Percentiles rank a stretch among this genome's conserved stretches.
phyloP scores from a whole-genome alignment of 352 stramenopile species.

The Globisporangium acanthophoron region DNA sequence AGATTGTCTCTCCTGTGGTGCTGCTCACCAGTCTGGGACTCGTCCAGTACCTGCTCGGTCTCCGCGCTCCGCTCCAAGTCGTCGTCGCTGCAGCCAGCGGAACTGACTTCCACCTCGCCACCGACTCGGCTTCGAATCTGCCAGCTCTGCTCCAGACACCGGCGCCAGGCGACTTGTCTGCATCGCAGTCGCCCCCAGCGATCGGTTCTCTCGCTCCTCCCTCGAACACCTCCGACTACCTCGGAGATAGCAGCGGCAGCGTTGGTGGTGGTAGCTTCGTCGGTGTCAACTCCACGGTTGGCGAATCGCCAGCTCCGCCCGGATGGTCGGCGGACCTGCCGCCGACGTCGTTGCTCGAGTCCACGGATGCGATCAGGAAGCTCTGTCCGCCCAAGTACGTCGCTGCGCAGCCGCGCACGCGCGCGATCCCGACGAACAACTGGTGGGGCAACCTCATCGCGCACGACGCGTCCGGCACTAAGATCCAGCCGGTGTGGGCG shows the following conservation, averaged over 20 bases:
- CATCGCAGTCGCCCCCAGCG: not conserved
- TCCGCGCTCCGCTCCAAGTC: not conserved
- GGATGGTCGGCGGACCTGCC: conserved; percentile 12
- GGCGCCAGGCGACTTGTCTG: not conserved
- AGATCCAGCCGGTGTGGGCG: conserved; percentile 48
- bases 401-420: conserved; percentile 21
- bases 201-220: not conserved
- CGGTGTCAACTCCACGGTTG: conserved; percentile 10
- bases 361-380: conserved; percentile 43
- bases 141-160: not conserved
- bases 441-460: conserved; percentile 77
- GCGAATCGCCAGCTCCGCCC: conserved; percentile 11
- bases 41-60: not conserved
- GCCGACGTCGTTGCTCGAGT: conserved; percentile 32
- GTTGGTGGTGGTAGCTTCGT: not conserved
- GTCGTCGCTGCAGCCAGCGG: not conserved
- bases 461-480: conserved; percentile 11
- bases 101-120: not conserved
- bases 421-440: conserved; percentile 59
- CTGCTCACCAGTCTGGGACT: conserved; percentile 1
- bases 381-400: conserved; percentile 51
- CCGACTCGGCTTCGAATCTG: not conserved
- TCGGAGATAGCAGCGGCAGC: not conserved
- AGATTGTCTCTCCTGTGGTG: not conserved
- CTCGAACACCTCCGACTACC: not conserved